Evolutionary conservation across 1,284 basidiomycete genomes (phyloP).

Genomic region (Cutaneotrichosporon sp.): DNA sequence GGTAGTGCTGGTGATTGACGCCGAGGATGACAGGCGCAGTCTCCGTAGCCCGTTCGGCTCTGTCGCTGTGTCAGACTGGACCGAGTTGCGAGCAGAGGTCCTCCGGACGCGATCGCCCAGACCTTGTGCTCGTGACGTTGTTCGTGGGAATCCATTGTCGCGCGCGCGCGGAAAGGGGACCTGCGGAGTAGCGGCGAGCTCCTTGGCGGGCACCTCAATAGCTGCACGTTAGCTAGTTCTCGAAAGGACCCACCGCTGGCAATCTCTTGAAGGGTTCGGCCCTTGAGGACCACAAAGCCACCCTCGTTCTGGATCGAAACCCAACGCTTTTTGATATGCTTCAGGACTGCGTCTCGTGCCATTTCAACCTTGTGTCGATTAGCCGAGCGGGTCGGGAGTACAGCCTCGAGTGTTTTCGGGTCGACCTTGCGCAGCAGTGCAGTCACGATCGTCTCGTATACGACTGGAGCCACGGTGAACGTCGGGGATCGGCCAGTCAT

Average conservation of each 20-base stretch:
- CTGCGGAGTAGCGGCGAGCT: constrained; percentile 57
- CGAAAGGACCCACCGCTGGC: constrained; percentile 62
- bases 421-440: constrained; percentile 69
- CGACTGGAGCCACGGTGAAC: constrained; percentile 61
- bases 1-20: constrained; percentile 31
- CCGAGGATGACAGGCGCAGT: constrained; percentile 38
- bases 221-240: constrained; percentile 56
- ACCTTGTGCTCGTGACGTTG: constrained; percentile 22
- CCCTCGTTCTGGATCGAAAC: constrained; percentile 69
- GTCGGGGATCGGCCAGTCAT: constrained; percentile 58
- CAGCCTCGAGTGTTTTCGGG: constrained; percentile 61
- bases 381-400: constrained; percentile 65
- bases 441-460: constrained; percentile 75
- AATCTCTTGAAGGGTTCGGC: constrained; percentile 85
- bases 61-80: constrained; percentile 11
- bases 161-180: constrained; percentile 19
- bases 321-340: constrained; percentile 63
- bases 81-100: not conserved
- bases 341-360: constrained; percentile 63
- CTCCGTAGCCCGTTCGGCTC: constrained; percentile 35
- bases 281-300: constrained; percentile 77
- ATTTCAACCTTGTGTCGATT: constrained; percentile 68
- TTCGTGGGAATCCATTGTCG: constrained; percentile 25
- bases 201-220: constrained; percentile 72
- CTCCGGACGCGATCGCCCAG: constrained; percentile 17